Conservation (phyloP, 2,329 filamentous ascomycete genomes). For the Myriosclerotinia curreyana region DNA sequence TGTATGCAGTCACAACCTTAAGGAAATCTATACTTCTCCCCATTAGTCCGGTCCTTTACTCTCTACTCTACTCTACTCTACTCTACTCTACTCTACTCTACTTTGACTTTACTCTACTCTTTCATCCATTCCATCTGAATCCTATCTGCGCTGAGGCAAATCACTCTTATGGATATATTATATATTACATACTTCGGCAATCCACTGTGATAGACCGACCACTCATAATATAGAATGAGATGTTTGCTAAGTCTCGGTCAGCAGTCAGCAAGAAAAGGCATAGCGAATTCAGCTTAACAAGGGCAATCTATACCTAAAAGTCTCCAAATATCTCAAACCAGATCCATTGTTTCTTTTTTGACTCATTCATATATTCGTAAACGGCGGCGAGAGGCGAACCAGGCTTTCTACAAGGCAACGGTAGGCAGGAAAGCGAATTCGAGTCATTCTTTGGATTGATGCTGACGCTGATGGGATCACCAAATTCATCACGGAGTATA, state of each 20-base stretch:
- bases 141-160: too few relatives aligned
- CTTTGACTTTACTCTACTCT: too few relatives aligned
- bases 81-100: too few relatives aligned
- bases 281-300: not conserved
- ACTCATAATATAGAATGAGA: not conserved
- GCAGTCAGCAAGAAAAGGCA: not conserved
- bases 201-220: not conserved
- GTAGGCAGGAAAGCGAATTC: too few relatives aligned
- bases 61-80: too few relatives aligned
- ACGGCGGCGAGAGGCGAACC: not conserved
- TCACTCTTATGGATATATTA: too few relatives aligned
- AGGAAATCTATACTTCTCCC: too few relatives aligned
- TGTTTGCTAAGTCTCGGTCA: not conserved
- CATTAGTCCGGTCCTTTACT: too few relatives aligned
- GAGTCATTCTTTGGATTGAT: too few relatives aligned
- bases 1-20: too few relatives aligned
- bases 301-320: not conserved
- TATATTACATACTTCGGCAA: not conserved
- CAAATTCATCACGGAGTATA: not conserved
- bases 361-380: not conserved
- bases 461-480: not conserved
- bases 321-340: not conserved
- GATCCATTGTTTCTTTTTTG: not conserved
- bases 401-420: not conserved
- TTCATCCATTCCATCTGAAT: too few relatives aligned